These are phyloP conservation scores for Verticillium tricorpus DNA, from an alignment of 2,329 filamentous ascomycete species.

Conservation along the genomic window DNA sequence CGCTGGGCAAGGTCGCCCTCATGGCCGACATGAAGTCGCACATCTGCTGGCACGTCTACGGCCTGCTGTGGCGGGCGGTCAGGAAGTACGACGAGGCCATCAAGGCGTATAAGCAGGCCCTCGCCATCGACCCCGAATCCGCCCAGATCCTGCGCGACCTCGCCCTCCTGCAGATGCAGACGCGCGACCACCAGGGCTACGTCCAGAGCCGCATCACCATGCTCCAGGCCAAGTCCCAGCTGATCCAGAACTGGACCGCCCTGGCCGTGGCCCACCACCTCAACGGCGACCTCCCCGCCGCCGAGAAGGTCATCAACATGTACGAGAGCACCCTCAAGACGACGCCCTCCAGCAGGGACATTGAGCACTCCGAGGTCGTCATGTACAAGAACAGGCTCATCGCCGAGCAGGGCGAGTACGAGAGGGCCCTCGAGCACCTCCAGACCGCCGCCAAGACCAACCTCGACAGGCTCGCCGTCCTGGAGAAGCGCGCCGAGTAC, in stretches of 20 bases:
- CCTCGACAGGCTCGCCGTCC: constrained; percentile 76
- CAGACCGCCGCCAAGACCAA: constrained; percentile 72
- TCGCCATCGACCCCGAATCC: constrained; percentile 90
- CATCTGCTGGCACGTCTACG: constrained; percentile 99
- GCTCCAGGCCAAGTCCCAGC: constrained; percentile 74
- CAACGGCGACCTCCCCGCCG: constrained; percentile 76
- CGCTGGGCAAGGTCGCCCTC: constrained; percentile 84
- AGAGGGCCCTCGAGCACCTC: constrained; percentile 82
- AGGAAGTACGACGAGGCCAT: constrained; percentile 99
- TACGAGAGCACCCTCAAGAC: constrained; percentile 92
- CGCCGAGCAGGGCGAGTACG: constrained; percentile 77
- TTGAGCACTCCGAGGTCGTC: constrained; percentile 89
- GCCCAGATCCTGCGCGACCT: constrained; percentile 91
- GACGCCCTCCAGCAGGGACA: constrained; percentile 69
- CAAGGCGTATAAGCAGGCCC: constrained; percentile 96
- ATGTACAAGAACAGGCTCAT: constrained; percentile 96
- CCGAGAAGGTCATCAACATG: constrained; percentile 84
- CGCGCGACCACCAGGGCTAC: constrained; percentile 92
- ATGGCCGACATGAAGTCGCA: constrained; percentile 98
- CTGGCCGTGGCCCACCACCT: constrained; percentile 90
- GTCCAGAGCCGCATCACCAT: constrained; percentile 84
- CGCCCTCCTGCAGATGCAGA: constrained; percentile 89
- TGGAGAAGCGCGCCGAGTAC: constrained; percentile 85
- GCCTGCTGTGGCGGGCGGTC: constrained; percentile 82
- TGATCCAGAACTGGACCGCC: constrained; percentile 97